Conservation (phyloP, 1,284 basidiomycete genomes). For the Leccinum subrobustum region DNA sequence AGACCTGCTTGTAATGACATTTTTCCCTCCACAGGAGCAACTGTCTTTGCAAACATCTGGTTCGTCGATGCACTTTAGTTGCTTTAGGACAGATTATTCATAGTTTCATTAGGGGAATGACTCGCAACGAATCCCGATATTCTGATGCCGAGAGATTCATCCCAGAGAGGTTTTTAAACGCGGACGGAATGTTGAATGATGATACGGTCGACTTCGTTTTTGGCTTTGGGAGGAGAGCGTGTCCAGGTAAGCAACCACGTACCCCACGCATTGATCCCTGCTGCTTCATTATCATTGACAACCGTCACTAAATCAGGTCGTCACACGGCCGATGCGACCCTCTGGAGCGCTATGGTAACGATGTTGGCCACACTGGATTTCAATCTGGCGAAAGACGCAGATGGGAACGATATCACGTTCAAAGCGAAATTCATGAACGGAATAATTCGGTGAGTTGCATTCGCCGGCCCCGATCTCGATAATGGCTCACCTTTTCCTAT, state of each 20-base stretch:
- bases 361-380: constrained; percentile 28
- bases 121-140: constrained; percentile 24
- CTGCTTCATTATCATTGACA: neutral
- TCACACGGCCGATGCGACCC: constrained; percentile 16
- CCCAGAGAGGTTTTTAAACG: constrained; percentile 27
- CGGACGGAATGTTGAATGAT: constrained; percentile 17
- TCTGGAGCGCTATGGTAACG: constrained; percentile 23
- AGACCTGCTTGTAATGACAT: neutral
- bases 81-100: neutral
- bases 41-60: constrained; percentile 25
- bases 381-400: neutral
- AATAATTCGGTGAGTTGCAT: constrained; percentile 12
- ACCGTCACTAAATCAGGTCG: constrained; percentile 11
- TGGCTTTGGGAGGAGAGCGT: constrained; percentile 28
- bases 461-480: no score
- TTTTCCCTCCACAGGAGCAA: constrained; percentile 6
- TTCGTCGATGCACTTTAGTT: neutral
- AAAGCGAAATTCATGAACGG: constrained; percentile 13
- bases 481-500: neutral
- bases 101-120: constrained; percentile 22
- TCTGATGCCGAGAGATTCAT: constrained; percentile 21
- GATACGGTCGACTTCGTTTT: constrained; percentile 20
- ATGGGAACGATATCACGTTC: constrained; percentile 17
- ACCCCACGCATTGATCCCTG: neutral
- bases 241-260: constrained; percentile 16